phyloP scores from a whole-genome alignment of 305 asterid genomes.

The Fraxinus greggii region DNA sequence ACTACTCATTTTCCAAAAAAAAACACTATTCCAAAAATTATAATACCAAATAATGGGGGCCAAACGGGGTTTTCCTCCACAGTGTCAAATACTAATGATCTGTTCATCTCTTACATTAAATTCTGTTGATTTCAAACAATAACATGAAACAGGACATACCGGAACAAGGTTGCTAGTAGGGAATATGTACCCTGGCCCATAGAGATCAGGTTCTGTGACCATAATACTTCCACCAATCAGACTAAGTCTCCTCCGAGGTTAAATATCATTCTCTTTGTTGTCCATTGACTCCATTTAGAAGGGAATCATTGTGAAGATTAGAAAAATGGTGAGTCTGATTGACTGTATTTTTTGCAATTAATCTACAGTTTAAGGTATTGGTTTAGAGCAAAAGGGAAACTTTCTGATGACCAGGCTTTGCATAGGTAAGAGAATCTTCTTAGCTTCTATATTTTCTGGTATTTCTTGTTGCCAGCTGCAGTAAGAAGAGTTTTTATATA shows the following conservation, averaged over 20 bases:
- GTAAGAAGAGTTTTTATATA: not conserved
- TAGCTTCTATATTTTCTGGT: conserved; percentile 2
- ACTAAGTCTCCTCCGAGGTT: conserved; percentile 94
- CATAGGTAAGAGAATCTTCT: conserved; percentile 62
- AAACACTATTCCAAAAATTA: too few relatives aligned
- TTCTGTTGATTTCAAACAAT: conserved; percentile 10
- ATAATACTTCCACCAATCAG: conserved; percentile 60
- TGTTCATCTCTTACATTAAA: conserved; percentile 6
- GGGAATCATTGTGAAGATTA: conserved; percentile 14
- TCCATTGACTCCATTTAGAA: conserved; percentile 21
- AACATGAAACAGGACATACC: conserved; percentile 64
- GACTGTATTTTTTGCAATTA: conserved; percentile 18
- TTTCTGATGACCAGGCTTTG: conserved; percentile 91
- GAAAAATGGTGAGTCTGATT: conserved; percentile 26
- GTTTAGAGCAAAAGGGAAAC: conserved; percentile 94
- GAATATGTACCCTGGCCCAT: conserved; percentile 87
- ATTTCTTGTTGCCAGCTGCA: conserved; percentile 10
- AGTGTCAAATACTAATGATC: conserved; percentile 13
- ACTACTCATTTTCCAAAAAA: too few relatives aligned
- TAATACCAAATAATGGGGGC: not conserved
- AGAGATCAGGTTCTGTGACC: conserved; percentile 84
- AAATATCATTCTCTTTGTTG: conserved; percentile 19
- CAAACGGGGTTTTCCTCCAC: not conserved
- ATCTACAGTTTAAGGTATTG: conserved; percentile 82
- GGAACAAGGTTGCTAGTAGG: conserved; percentile 80